A percentile compares a stretch with the other conserved stretches of the same genome.
phyloP scores from a whole-genome alignment of 1,284 basidiomycete genomes.

The Leccinum pachyderme region DNA sequence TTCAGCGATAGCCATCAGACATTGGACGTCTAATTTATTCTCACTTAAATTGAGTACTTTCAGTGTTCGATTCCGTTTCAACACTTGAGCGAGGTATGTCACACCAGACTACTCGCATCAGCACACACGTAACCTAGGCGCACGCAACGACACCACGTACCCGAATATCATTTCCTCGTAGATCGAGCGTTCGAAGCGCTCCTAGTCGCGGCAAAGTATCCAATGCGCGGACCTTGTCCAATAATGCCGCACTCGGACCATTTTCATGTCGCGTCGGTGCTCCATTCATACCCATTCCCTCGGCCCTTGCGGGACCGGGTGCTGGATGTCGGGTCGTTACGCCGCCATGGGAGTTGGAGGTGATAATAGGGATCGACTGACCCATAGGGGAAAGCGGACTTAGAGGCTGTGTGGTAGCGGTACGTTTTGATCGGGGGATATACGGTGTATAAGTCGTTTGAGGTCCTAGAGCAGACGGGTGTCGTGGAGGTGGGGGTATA shows the following conservation, averaged over 20 bases:
- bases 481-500: slow-evolving; percentile 60
- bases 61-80: slow-evolving; percentile 93
- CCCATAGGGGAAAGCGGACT: slow-evolving; percentile 57
- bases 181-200: slow-evolving; percentile 83
- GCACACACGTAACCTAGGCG: background rate
- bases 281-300: slow-evolving; percentile 16
- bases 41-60: slow-evolving; percentile 93
- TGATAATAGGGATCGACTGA: slow-evolving; percentile 66
- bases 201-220: slow-evolving; percentile 85
- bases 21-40: slow-evolving; percentile 86
- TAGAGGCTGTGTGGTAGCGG: slow-evolving; percentile 23
- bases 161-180: slow-evolving; percentile 88
- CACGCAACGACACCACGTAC: slow-evolving; percentile 45
- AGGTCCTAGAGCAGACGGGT: slow-evolving; percentile 40
- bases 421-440: slow-evolving; percentile 62
- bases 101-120: slow-evolving; percentile 58
- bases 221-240: slow-evolving; percentile 80
- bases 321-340: slow-evolving; percentile 67
- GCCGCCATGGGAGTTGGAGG: slow-evolving; percentile 73
- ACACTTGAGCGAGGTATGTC: slow-evolving; percentile 88
- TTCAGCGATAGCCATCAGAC: slow-evolving; percentile 83
- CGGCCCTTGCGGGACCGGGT: background rate
- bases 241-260: slow-evolving; percentile 68
- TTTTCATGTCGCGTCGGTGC: slow-evolving; percentile 34
- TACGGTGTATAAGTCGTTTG: slow-evolving; percentile 82